Evolutionary conservation across 768 basidiomycete species (phyloP).

Genomic region (Boletus fagicola): DNA sequence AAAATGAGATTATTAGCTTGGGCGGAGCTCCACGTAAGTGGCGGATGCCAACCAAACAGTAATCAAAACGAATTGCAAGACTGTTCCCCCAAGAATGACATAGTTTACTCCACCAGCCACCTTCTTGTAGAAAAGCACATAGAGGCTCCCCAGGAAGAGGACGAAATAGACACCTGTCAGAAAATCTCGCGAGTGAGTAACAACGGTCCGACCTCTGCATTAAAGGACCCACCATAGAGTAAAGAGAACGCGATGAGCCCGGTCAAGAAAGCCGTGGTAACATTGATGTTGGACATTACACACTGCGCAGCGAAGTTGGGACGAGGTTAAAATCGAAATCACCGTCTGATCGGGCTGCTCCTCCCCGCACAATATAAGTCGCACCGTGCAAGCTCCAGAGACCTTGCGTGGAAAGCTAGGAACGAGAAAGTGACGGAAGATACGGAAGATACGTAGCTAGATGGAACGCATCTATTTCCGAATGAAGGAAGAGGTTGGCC

Average conservation of each 20-base stretch:
- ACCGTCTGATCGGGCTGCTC: not conserved
- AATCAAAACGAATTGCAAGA: constrained; percentile 11
- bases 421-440: not conserved
- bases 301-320: no score
- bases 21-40: not conserved
- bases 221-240: not conserved
- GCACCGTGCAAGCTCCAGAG: not conserved
- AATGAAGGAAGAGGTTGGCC: not conserved
- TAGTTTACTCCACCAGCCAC: not conserved
- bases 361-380: not conserved
- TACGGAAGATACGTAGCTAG: not conserved
- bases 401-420: not conserved
- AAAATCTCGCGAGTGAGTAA: not conserved
- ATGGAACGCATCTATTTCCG: no score
- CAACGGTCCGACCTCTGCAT: not conserved
- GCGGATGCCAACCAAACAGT: constrained; percentile 1
- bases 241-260: constrained; percentile 11
- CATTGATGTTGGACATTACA: constrained; percentile 1
- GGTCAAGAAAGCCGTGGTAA: constrained; percentile 8
- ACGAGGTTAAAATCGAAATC: no score
- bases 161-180: constrained; percentile 7
- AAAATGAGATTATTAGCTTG: not conserved
- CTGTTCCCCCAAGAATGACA: not conserved
- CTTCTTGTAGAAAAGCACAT: constrained; percentile 3
- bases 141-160: constrained; percentile 7